Base-by-base conservation (phyloP, 1,284 basidiomycete species). In the Ustilago curta region DNA sequence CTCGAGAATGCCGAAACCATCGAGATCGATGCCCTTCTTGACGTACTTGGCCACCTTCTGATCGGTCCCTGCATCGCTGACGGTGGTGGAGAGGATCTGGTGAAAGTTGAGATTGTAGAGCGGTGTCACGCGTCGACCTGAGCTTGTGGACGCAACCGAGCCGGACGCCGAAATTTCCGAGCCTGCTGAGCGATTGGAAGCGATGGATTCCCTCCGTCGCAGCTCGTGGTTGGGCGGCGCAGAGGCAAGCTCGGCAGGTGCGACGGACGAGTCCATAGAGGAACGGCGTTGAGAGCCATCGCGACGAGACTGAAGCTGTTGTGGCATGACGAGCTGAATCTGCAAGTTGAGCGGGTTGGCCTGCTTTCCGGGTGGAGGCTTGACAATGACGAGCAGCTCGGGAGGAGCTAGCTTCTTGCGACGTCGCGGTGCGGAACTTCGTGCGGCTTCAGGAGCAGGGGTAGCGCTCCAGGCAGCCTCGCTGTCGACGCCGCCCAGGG, bases 91-190 rank as follows among this genome's bases (percentile, higher is more conserved):
- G 87, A 96, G 89, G 62, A 98, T 93, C 75, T 93, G 93, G 86
- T 99, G 95, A 2, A 92, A 93, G 59, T 93, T 91, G 35, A 98
- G 89, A 81, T 96, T 97, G 87, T 97, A 98, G 16, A 97, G 88
- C 0, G 96, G 95, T 51, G 95, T 91, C 76, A 97, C 95, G 77
- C 91, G 90, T 50, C 93, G 56, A 8, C 64, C 61, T 11, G 87
- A 84, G 69, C 79, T 80, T 16, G 64, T 48, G 7, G 51, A 73
- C n/a, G 70, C 56, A 5, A 61, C 49, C 29, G 72, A 74, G 44
- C 59, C 62, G 8, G 75, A 62, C 0, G 61, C 51, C 8, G 72
- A 75, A 18, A 62, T 18, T 16, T 72, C 76, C 7, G 70, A 68
- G 14, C 69, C 65, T 19, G 59, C 76, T 12, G 70, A 73, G 27